These are phyloP conservation scores for Pythium rhizo-oryzae DNA, from an alignment of 352 stramenopile genomes.

Conservation along the genomic window DNA sequence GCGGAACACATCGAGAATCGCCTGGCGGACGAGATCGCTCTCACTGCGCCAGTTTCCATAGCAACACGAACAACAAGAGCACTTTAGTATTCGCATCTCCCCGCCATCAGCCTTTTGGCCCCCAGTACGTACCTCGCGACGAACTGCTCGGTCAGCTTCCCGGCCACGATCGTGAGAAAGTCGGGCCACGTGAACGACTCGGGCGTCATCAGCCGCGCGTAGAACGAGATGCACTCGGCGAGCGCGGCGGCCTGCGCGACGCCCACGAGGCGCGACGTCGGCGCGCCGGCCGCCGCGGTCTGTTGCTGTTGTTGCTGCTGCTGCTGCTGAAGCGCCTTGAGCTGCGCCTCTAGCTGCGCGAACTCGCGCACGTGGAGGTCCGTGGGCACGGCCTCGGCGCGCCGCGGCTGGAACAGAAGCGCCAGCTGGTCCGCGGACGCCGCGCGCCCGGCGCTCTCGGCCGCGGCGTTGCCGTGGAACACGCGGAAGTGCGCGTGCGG, in stretches of 20 bases:
- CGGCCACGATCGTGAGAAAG: conserved; percentile 56
- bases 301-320: conserved; percentile 38
- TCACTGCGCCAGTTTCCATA: conserved; percentile 31
- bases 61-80: too few relatives aligned
- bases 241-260: conserved; percentile 28
- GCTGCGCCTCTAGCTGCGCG: conserved; percentile 53
- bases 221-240: conserved; percentile 57
- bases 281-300: conserved; percentile 7
- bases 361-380: conserved; percentile 63
- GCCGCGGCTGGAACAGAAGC: conserved; percentile 17
- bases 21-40: conserved; percentile 35
- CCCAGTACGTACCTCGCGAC: conserved; percentile 34
- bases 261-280: conserved; percentile 20
- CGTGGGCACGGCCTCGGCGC: conserved; percentile 29
- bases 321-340: conserved; percentile 56
- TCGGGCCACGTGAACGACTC: conserved; percentile 68
- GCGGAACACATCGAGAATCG: conserved; percentile 52
- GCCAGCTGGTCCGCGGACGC: conserved; percentile 40
- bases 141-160: conserved; percentile 61
- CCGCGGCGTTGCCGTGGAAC: conserved; percentile 49
- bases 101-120: background rate
- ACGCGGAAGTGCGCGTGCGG: conserved; percentile 59
- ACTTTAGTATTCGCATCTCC: background rate
- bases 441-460: conserved; percentile 32
- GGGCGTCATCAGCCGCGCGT: conserved; percentile 49